phyloP scores from a whole-genome alignment of 2,329 filamentous ascomycete species.

The Zopfia rhizophila region DNA sequence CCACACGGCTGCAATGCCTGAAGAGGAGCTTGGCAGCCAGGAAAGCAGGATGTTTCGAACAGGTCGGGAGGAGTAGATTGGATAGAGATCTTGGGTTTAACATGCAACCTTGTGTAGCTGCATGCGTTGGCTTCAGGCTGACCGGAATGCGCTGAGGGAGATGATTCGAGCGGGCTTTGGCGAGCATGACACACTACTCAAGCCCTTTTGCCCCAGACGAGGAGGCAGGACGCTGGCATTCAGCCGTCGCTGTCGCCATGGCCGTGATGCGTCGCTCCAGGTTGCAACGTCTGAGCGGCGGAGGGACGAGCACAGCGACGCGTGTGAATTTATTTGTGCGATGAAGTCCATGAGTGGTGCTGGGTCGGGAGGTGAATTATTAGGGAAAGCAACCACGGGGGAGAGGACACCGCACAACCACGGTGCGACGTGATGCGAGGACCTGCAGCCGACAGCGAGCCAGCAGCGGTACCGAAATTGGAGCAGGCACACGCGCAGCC shows the following conservation, averaged over 20 bases:
- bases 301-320: slow-evolving; percentile 1
- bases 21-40: slow-evolving; percentile 38
- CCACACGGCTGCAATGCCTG: slow-evolving; percentile 39
- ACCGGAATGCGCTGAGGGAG: slow-evolving; percentile 34
- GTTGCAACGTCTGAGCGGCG: slow-evolving; percentile 8
- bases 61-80: slow-evolving; percentile 41
- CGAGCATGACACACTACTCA: slow-evolving; percentile 30
- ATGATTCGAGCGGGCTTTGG: slow-evolving; percentile 44
- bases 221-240: slow-evolving; percentile 10
- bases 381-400: slow-evolving; percentile 11
- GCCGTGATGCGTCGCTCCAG: slow-evolving; percentile 13
- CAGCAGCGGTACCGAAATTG: slow-evolving; percentile 15
- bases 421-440: background rate
- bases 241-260: slow-evolving; percentile 24
- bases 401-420: background rate
- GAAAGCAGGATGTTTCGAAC: slow-evolving; percentile 43
- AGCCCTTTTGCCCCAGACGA: slow-evolving; percentile 6
- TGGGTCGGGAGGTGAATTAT: no score
- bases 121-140: slow-evolving; percentile 49
- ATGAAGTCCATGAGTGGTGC: no score
- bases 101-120: slow-evolving; percentile 48
- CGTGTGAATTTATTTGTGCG: slow-evolving; percentile 17
- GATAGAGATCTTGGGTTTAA: slow-evolving; percentile 39
- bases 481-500: slow-evolving; percentile 1
- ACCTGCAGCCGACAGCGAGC: slow-evolving; percentile 13